phyloP scores from a whole-genome alignment of 1,284 basidiomycete species.

The Moesziomyces sp. region DNA sequence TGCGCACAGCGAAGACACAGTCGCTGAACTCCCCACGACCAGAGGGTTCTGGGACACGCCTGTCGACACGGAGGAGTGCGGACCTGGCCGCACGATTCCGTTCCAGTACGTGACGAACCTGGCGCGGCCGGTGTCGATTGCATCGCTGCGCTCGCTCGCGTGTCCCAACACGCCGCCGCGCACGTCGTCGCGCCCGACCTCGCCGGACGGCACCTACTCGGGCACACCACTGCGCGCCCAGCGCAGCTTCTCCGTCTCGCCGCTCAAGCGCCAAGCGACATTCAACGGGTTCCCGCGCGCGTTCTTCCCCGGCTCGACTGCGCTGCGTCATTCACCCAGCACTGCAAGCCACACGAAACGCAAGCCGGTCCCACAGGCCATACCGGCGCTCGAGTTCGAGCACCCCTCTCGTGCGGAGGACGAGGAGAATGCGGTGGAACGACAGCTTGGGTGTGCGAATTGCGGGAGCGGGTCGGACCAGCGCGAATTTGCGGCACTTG shows the following conservation, averaged over 20 bases:
- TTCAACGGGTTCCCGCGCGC: constrained; percentile 37
- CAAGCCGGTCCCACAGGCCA: constrained; percentile 22
- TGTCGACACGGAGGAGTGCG: background rate
- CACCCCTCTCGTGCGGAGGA: background rate
- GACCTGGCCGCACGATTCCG: constrained; percentile 10
- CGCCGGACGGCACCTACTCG: constrained; percentile 22
- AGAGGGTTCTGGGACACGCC: constrained; percentile 15
- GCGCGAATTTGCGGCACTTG: constrained; percentile 38
- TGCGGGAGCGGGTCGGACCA: constrained; percentile 16
- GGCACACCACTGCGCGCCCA: constrained; percentile 5
- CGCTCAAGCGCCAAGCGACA: constrained; percentile 25
- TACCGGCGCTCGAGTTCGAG: constrained; percentile 22
- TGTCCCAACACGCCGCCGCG: constrained; percentile 33
- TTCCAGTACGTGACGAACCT: constrained; percentile 46
- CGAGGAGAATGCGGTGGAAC: constrained; percentile 19
- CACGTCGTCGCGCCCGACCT: constrained; percentile 24
- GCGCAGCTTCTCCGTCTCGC: constrained; percentile 26
- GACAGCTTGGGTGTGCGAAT: constrained; percentile 25
- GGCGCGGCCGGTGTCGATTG: constrained; percentile 34
- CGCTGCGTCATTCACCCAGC: constrained; percentile 19
- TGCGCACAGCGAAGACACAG: constrained; percentile 26
- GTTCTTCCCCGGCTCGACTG: constrained; percentile 15
- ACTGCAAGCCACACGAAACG: constrained; percentile 5
- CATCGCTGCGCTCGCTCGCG: constrained; percentile 30
- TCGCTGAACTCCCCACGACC: constrained; percentile 5